Base-by-base conservation (phyloP, 2,329 filamentous ascomycete species). In the Aspergillus brunneoviolaceus region DNA sequence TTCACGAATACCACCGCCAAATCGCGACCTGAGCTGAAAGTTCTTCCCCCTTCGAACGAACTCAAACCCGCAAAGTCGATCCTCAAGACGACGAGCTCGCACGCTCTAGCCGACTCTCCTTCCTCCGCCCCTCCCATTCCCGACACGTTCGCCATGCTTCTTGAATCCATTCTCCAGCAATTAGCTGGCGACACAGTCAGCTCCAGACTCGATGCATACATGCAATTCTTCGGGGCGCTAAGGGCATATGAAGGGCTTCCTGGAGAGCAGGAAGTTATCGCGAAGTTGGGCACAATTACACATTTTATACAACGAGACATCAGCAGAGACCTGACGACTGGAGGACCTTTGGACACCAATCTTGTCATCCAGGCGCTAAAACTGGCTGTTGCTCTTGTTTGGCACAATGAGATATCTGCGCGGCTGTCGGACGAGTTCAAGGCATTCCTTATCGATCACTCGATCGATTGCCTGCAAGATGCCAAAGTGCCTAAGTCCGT, bases 281-380 rank as follows among this genome's bases (percentile, higher is more conserved):
- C 86, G 54, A 96, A 95, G 74, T 89, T 97, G 82, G 83, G 84
- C 11, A 77, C 91, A 2, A 84, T 98, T 60, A 86, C 87, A 65
- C 89, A 92, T 61, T 96, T 92, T 71, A 91, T 98, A 58, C 87
- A 89, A 69, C 85, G 93, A 61, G 95, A 99, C 72, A 82, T 96
- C 25, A 84, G 82, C 6, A 82, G 86, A 11, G 87, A 85, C 81
- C 84, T 39, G 72, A 82, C 5, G 78, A 83, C 60, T 83, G 85
- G 54, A 76, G 74, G 72, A 50, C 79, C 79, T 58, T 48, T 80
- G 42, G 91, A 96, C 68, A 84, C 84, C 1, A 88, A 88, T 49
- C 82, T 98, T 12, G 83, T 88, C 51, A 89, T 88, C 55, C 89
- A 96, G 66, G 89, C 92, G 3, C 79, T 96, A 56, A 91, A 87